A percentile compares a stretch with the other conserved stretches of the same genome.
Evolutionary conservation across 805 yeast species (phyloP).

Genomic region (Yamadazyma ubonensis): DNA sequence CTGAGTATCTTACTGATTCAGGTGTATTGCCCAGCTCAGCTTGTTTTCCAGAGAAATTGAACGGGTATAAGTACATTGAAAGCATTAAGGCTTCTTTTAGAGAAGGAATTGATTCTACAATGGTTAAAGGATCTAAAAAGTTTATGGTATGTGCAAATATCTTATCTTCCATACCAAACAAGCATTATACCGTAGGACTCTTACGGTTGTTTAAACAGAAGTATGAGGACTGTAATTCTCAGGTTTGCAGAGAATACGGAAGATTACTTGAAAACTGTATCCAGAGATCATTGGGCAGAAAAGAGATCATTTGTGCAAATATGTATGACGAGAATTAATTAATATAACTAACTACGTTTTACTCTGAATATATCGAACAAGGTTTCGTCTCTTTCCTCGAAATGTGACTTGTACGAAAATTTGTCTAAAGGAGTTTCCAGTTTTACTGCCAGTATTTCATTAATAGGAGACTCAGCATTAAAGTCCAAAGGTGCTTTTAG

Average conservation of each 20-base stretch:
- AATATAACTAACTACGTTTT: too few relatives aligned
- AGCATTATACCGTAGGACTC: conserved; percentile 54
- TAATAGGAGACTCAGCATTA: background rate
- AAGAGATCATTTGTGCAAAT: conserved; percentile 13
- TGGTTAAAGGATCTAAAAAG: conserved; percentile 4
- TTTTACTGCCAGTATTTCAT: too few relatives aligned
- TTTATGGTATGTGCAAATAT: conserved; percentile 31
- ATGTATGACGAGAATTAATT: conserved; percentile 13
- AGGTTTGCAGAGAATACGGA: conserved; percentile 54
- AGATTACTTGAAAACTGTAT: conserved; percentile 52
- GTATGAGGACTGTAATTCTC: conserved; percentile 45
- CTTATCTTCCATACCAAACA: conserved; percentile 39
- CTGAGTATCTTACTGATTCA: conserved; percentile 9
- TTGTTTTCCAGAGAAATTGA: conserved; percentile 14
- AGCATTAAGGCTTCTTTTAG: conserved; percentile 41
- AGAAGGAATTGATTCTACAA: conserved; percentile 4
- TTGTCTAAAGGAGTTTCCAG: background rate
- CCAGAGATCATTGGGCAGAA: conserved; percentile 50
- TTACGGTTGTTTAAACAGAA: conserved; percentile 40
- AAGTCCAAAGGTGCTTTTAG: background rate
- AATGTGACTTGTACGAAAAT: background rate
- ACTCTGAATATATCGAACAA: background rate
- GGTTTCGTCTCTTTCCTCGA: background rate
- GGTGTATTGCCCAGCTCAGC: background rate
- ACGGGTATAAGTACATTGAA: conserved; percentile 51